phyloP scores from a whole-genome alignment of 1,139 yeast genomes.

The Yamadazyma trypodendri region DNA sequence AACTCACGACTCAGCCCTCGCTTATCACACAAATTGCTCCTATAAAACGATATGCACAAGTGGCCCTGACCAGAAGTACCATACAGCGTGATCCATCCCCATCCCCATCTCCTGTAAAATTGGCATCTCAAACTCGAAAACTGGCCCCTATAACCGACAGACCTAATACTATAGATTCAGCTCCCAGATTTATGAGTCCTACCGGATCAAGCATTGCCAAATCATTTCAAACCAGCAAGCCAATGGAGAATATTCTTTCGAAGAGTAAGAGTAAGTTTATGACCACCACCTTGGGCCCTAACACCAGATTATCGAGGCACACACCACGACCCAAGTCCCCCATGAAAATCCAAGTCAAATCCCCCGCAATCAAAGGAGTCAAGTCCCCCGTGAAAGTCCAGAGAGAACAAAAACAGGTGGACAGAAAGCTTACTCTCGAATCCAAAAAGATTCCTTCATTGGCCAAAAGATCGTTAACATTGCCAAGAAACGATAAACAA shows the following conservation, averaged over 20 bases:
- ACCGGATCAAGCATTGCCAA: conserved; percentile 12
- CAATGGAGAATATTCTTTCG: conserved; percentile 6
- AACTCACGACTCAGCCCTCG: too few relatives aligned
- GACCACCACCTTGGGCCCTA: conserved; percentile 32
- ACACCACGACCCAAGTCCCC: conserved; percentile 12
- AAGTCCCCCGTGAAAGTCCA: too few relatives aligned
- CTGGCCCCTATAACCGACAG: not conserved
- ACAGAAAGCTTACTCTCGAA: conserved; percentile 14
- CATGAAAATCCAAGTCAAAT: conserved; percentile 5
- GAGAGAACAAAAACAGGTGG: conserved; percentile 3
- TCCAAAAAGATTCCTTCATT: conserved; percentile 22
- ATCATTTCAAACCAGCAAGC: conserved; percentile 1
- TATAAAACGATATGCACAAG: not conserved
- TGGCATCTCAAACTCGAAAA: not conserved
- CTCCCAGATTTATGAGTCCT: conserved; percentile 12
- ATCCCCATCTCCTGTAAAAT: not conserved
- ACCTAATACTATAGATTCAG: conserved; percentile 3
- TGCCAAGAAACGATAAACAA: conserved; percentile 30
- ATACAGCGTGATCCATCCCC: not conserved
- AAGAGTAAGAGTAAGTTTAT: conserved; percentile 31
- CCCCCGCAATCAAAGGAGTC: too few relatives aligned
- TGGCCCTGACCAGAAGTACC: too few relatives aligned
- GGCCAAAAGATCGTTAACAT: conserved; percentile 33
- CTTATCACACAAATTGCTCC: too few relatives aligned
- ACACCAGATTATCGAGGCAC: conserved; percentile 9